Percentiles rank a stretch among this genome's conserved stretches.
Conservation (phyloP, 2,329 filamentous ascomycete species). For the Colletotrichum siamense region DNA sequence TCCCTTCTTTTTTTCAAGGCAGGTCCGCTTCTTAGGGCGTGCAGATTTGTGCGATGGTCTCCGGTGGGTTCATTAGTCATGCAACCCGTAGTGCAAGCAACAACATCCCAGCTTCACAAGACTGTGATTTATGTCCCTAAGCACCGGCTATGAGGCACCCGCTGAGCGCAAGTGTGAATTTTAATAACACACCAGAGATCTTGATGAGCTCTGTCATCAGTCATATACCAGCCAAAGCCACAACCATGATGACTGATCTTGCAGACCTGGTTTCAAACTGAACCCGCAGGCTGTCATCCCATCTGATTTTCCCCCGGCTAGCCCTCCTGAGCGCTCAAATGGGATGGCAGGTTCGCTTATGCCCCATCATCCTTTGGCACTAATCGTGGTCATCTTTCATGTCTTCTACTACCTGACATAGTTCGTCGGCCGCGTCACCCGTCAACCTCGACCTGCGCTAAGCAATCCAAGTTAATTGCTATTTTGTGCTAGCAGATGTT, state of each 20-base stretch:
- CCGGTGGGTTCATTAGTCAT: background rate
- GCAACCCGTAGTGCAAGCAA: background rate
- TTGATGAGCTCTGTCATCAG: rapidly evolving
- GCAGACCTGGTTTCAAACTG: background rate
- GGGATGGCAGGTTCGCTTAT: background rate
- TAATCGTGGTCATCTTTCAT: no score
- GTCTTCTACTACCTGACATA: no score
- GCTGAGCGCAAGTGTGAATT: rapidly evolving
- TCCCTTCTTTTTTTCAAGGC: background rate
- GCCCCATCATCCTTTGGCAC: background rate
- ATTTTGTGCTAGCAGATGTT: no score
- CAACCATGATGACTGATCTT: background rate
- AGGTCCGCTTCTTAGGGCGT: background rate
- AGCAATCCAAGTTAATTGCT: no score
- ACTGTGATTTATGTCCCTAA: background rate
- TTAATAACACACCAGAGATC: rapidly evolving
- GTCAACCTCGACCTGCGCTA: no score
- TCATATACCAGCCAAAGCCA: rapidly evolving
- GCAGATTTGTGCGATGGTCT: background rate
- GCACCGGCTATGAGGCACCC: background rate
- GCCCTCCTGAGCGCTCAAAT: background rate
- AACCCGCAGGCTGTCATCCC: background rate
- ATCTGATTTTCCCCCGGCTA: background rate
- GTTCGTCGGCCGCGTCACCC: no score
- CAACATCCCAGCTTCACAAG: background rate